phyloP scores from a whole-genome alignment of 2,329 filamentous ascomycete species.

The Uncinocarpus reesii region DNA sequence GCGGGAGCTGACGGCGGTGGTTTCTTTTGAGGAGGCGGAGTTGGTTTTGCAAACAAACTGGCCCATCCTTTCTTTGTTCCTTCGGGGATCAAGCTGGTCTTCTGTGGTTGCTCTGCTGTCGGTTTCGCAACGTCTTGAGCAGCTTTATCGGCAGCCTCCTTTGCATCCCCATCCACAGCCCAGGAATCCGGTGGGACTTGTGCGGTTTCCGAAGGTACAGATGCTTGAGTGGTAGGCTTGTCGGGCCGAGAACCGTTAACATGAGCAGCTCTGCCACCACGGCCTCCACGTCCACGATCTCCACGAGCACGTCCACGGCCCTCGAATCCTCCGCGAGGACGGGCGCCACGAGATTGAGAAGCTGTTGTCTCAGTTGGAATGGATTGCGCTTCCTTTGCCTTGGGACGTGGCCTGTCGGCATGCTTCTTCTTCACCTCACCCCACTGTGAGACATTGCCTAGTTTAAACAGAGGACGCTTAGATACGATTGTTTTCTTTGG shows the following conservation, averaged over 20 bases:
- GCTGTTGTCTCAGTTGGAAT: constrained; percentile 27
- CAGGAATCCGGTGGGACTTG: constrained; percentile 14
- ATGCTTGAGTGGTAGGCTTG: constrained; percentile 21
- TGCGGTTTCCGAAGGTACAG: constrained; percentile 7
- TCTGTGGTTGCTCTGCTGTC: constrained; percentile 19
- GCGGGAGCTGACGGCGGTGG: constrained; percentile 35
- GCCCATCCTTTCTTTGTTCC: constrained; percentile 51
- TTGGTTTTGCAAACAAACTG: constrained; percentile 60
- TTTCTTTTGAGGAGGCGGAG: constrained; percentile 43
- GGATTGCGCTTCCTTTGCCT: constrained; percentile 37
- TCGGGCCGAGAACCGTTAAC: constrained; percentile 36
- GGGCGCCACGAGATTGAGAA: constrained; percentile 31
- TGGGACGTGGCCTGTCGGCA: constrained; percentile 36
- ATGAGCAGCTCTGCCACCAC: constrained; percentile 37
- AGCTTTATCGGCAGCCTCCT: constrained; percentile 20
- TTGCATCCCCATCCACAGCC: constrained; percentile 18
- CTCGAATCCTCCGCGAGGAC: constrained; percentile 40
- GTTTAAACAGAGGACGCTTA: constrained; percentile 4
- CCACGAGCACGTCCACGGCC: constrained; percentile 39
- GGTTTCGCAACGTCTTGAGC: constrained; percentile 20
- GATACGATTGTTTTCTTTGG: constrained; percentile 2
- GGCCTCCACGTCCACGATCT: constrained; percentile 40
- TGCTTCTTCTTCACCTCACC: constrained; percentile 45
- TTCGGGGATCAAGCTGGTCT: constrained; percentile 30
- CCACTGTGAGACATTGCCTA: constrained; percentile 44